Evolutionary conservation across 2,329 filamentous ascomycete species (phyloP).

Genomic region (Fusarium pseudoanthophilum): DNA sequence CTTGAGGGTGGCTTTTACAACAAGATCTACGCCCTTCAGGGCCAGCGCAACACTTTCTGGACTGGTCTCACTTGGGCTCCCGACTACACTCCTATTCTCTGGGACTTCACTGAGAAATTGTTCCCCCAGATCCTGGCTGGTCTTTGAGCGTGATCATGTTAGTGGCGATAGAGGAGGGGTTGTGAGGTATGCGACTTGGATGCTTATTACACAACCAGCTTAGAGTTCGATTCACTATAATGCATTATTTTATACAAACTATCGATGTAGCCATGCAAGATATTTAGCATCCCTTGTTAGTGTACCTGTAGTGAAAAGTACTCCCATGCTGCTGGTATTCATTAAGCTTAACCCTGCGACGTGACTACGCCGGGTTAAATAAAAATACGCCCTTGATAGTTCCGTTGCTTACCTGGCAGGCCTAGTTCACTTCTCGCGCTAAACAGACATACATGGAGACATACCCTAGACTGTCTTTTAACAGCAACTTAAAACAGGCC

Average conservation of each 20-base stretch:
- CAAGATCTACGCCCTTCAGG: slow-evolving; percentile 49
- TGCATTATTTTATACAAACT: neutral
- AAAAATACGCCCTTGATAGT: rapidly evolving
- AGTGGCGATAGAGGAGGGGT: rapidly evolving
- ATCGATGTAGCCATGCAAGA: rapidly evolving
- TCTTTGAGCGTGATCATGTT: neutral
- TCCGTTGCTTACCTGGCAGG: too few relatives aligned
- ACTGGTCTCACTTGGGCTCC: slow-evolving; percentile 44
- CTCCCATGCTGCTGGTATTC: too few relatives aligned
- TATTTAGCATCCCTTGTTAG: neutral
- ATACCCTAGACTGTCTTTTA: neutral
- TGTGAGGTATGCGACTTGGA: rapidly evolving
- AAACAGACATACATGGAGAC: neutral
- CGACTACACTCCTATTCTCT: slow-evolving; percentile 41
- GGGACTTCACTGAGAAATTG: slow-evolving; percentile 39
- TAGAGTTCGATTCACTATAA: neutral
- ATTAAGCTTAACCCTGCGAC: too few relatives aligned
- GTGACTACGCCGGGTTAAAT: too few relatives aligned
- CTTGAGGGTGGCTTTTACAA: slow-evolving; percentile 49
- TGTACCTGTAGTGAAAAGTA: too few relatives aligned
- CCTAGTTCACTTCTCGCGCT: neutral
- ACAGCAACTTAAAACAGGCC: neutral
- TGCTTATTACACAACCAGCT: neutral
- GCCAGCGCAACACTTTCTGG: slow-evolving; percentile 51
- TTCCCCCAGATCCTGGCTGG: slow-evolving; percentile 9